Conservation (phyloP, 2,329 filamentous ascomycete species). For the Trematosphaeria pertusa region DNA sequence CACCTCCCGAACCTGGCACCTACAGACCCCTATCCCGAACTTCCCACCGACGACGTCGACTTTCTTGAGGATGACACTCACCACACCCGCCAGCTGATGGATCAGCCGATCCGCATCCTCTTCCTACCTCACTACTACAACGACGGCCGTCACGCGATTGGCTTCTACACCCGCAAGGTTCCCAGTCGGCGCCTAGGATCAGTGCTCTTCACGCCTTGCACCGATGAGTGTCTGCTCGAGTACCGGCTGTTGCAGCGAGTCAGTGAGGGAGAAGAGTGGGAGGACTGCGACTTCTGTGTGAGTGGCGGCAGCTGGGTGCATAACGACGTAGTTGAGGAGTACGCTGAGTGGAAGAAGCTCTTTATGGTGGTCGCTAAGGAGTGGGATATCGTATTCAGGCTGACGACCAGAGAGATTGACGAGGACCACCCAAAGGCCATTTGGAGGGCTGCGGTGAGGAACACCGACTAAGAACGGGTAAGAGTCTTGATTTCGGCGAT, state of each 20-base stretch:
- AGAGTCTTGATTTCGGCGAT: neutral
- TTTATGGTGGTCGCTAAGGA: neutral
- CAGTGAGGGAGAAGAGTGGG: neutral
- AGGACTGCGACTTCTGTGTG: neutral
- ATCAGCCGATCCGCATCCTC: conserved; percentile 4
- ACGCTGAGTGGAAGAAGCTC: neutral
- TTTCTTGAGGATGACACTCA: conserved; percentile 8
- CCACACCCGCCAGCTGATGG: neutral
- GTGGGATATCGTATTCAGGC: neutral
- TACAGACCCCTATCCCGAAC: neutral
- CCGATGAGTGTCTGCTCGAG: neutral
- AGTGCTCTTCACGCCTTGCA: conserved; percentile 18
- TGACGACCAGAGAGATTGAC: neutral
- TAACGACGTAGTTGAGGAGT: neutral
- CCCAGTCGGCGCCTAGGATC: neutral
- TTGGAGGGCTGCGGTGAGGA: neutral
- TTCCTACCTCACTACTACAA: conserved; percentile 29
- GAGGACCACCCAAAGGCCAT: neutral
- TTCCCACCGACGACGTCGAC: neutral
- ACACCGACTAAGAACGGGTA: neutral
- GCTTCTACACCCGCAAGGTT: conserved; percentile 14
- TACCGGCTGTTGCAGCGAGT: neutral
- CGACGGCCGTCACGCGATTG: conserved; percentile 21
- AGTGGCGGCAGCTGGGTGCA: neutral
- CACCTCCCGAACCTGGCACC: conserved; percentile 27